These are phyloP conservation scores for Populus hybrid DNA, from an alignment of 441 rosid species.

Conservation along the genomic window DNA sequence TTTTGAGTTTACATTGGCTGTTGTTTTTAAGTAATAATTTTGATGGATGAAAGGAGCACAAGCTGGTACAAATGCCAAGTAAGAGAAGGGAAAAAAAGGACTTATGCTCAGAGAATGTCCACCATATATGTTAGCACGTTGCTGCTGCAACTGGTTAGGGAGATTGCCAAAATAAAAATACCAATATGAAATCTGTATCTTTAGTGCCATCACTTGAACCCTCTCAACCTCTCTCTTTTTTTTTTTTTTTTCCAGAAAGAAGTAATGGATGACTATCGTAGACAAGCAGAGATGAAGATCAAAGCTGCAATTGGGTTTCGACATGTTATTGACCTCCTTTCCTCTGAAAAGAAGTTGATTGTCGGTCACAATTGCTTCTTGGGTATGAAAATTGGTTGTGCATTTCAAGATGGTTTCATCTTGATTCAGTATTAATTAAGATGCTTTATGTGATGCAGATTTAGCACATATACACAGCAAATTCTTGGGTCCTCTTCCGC, in stretches of 20 bases:
- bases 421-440: conserved; percentile 17
- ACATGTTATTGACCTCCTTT: conserved; percentile 81
- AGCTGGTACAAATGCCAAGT: background rate
- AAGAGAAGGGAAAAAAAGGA: background rate
- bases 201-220: background rate
- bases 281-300: conserved; percentile 52
- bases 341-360: conserved; percentile 73
- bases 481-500: conserved; percentile 79
- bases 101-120: background rate
- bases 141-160: background rate
- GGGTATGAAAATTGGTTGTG: conserved; percentile 42
- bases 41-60: background rate
- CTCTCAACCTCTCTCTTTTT: background rate
- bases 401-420: conserved; percentile 13
- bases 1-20: background rate
- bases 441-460: conserved; percentile 46
- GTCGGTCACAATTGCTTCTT: conserved; percentile 94
- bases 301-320: conserved; percentile 76
- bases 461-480: conserved; percentile 83
- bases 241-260: conserved; percentile 46
- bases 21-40: background rate
- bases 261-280: conserved; percentile 50
- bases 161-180: background rate
- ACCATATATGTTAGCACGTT: background rate
- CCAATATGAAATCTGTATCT: background rate